Evolutionary conservation across 2,329 filamentous ascomycete genomes (phyloP).

Genomic region (Clonostachys solani): DNA sequence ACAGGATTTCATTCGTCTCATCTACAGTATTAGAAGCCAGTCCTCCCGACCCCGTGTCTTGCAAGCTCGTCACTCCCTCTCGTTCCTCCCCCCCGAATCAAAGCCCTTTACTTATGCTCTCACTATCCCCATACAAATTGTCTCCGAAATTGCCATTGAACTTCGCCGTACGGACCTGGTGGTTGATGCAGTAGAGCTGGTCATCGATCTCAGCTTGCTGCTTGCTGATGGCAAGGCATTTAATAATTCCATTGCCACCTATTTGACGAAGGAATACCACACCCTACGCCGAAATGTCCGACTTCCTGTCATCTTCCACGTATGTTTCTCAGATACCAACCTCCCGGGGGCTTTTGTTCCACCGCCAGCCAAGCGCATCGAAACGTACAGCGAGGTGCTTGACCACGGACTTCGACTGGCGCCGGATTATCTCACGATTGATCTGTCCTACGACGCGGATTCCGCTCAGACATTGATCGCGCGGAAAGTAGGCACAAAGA

Average conservation of each 20-base stretch:
- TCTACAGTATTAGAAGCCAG: neutral
- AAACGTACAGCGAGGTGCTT: slow-evolving; percentile 34
- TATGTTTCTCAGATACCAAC: neutral
- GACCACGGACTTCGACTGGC: slow-evolving; percentile 46
- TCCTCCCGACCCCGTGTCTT: neutral
- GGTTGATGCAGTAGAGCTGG: slow-evolving; percentile 58
- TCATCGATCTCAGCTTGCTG: slow-evolving; percentile 26
- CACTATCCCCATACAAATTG: slow-evolving; percentile 50
- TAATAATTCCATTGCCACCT: neutral
- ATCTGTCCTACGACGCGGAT: slow-evolving; percentile 13
- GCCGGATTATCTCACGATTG: slow-evolving; percentile 42
- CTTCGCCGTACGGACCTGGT: slow-evolving; percentile 60
- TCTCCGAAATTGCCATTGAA: slow-evolving; percentile 47
- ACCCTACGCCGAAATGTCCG: neutral
- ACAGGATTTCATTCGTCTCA: slow-evolving; percentile 5
- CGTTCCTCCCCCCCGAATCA: slow-evolving; percentile 42
- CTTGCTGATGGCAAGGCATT: neutral
- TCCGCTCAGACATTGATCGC: slow-evolving; percentile 13
- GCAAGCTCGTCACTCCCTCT: neutral
- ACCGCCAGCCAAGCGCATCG: no score
- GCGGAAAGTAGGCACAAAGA: slow-evolving; percentile 38
- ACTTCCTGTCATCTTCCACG: slow-evolving; percentile 1
- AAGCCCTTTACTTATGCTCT: slow-evolving; percentile 60
- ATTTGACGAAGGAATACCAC: slow-evolving; percentile 1
- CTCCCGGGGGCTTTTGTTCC: neutral